Conservation (phyloP, 345 rosid species). For the Populus tremula region DNA sequence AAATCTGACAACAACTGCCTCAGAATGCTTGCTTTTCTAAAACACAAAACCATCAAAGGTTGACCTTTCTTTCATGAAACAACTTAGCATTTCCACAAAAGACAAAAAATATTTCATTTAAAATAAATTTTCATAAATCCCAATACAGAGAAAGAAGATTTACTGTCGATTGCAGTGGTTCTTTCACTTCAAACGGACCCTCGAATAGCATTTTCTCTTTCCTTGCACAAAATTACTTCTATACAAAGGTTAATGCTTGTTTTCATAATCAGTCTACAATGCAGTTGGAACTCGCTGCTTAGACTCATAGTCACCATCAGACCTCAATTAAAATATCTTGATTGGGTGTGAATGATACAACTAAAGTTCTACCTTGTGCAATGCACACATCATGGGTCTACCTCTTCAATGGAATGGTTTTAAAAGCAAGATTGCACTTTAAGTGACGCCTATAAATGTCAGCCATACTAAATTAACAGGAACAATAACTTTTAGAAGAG, state of each 20-base stretch:
- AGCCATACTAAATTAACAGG: neutral
- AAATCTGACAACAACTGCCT: neutral
- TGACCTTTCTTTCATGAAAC: too few relatives aligned
- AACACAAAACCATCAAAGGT: neutral
- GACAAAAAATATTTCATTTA: neutral
- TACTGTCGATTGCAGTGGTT: neutral
- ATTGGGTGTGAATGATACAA: too few relatives aligned
- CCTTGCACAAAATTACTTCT: neutral
- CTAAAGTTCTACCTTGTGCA: too few relatives aligned
- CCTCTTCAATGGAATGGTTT: neutral
- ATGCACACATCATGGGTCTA: too few relatives aligned
- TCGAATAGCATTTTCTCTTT: neutral
- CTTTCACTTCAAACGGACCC: neutral
- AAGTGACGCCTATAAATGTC: neutral
- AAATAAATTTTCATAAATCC: neutral
- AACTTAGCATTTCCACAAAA: neutral
- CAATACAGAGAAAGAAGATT: neutral
- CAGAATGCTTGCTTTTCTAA: neutral
- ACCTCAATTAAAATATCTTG: too few relatives aligned
- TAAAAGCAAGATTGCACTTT: neutral
- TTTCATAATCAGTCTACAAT: too few relatives aligned
- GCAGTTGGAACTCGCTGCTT: too few relatives aligned
- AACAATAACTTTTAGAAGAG: neutral
- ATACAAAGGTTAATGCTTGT: too few relatives aligned
- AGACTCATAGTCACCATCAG: too few relatives aligned